Evolutionary conservation across 2,329 filamentous ascomycete genomes (phyloP), one percentile per base, ranked within the genome.

Genomic region (Alternaria atra): DNA sequence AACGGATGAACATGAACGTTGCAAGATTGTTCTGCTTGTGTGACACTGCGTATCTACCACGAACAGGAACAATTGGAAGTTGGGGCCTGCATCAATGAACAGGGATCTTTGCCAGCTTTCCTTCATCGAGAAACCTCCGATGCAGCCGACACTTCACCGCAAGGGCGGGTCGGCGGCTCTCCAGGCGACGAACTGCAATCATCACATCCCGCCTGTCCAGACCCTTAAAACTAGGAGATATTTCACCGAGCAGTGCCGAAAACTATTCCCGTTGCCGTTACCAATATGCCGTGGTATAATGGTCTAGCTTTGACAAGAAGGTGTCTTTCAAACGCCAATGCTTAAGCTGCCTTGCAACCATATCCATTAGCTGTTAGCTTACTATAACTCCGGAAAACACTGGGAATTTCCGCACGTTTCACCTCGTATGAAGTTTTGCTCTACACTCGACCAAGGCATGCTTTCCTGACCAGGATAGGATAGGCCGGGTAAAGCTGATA

Each of bases 161-260:
- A 25, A 53, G 25, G 40, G 50, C 48, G 32, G 48, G 48, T 58
- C 48, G 55, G 48, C 55, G 48, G 37, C 48, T 46, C 32, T 40
- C 39, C n/a, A 53, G 12, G 44, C 54, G 54, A 53, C 55, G 48
- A 53, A n/a, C 40, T 46, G 46, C 13, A 46, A 55, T 50, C 32
- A 10, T 34, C 46, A 25, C 35, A 46, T 15, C 5, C 29, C 17
- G n/a, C 40, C 25, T 20, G 39, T 32, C 48, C 29, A 53, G 40
- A 34, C 48, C 40, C 46, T 48, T 34, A 35, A 35, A 48, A 34
- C 9, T 34, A 35, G 17, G 46, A 34, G 30, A 35, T 48, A n/a
- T 48, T 15, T 25, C 46, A 35, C 46, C 30, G 20, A 48, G 12
- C 6, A 15, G 12, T 35, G 30, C 46, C 46, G 46, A 48, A 35